phyloP scores from a whole-genome alignment of 352 stramenopile genomes.

The Phytophthora agathidicida region DNA sequence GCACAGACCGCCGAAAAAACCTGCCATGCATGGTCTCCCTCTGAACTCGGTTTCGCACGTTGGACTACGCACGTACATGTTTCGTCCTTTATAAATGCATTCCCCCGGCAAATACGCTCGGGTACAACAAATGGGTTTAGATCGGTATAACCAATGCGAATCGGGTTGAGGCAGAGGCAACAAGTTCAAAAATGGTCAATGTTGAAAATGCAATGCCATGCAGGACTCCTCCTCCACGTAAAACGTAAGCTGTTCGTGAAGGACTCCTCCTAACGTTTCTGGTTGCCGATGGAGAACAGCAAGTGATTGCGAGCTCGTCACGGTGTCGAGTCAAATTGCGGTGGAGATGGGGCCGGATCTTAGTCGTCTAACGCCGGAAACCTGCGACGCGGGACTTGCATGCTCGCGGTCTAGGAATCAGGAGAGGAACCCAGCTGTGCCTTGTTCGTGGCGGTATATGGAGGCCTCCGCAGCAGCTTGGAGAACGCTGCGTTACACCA shows the following conservation, averaged over 20 bases:
- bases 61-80: no score
- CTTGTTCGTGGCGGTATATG: conserved; percentile 8
- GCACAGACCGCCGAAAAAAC: conserved; percentile 24
- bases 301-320: no score
- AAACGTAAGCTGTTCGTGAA: no score
- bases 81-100: conserved; percentile 1
- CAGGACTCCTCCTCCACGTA: conserved; percentile 11
- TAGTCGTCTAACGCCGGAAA: conserved; percentile 27
- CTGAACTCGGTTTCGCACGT: not conserved
- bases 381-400: conserved; percentile 1
- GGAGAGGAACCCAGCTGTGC: conserved; percentile 9
- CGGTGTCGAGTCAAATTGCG: not conserved
- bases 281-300: no score
- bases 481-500: conserved; percentile 6
- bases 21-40: not conserved
- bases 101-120: not conserved
- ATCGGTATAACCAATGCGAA: conserved; percentile 1
- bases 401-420: conserved; percentile 6
- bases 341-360: no score
- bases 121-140: conserved; percentile 2
- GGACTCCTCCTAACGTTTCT: not conserved
- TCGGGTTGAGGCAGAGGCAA: conserved; percentile 33
- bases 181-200: conserved; percentile 16
- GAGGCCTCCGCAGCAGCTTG: conserved; percentile 1
- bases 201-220: no score